phyloP scores from a whole-genome alignment of 2,329 filamentous ascomycete genomes.

The Alternaria sp. region DNA sequence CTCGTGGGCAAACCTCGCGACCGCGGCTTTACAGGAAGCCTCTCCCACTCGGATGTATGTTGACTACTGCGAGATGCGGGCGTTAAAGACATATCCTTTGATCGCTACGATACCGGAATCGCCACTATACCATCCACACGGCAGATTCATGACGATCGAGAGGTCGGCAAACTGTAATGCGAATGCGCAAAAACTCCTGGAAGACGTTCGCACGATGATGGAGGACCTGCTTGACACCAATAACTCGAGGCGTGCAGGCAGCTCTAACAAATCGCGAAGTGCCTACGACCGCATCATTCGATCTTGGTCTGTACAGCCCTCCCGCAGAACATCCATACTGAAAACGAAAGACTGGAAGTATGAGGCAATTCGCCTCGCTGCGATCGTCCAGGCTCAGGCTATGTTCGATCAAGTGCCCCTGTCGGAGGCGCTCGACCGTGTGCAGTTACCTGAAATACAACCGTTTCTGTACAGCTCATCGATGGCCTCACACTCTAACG shows the following conservation, averaged over 20 bases:
- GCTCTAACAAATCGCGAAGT: constrained; percentile 20
- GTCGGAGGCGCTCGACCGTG: constrained; percentile 33
- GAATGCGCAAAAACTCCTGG: constrained; percentile 31
- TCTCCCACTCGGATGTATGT: constrained; percentile 34
- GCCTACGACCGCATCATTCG: constrained; percentile 30
- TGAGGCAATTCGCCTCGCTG: constrained; percentile 44
- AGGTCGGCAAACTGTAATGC: constrained; percentile 22
- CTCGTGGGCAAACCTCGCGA: constrained; percentile 42
- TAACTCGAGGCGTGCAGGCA: constrained; percentile 21
- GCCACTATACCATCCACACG: constrained; percentile 43
- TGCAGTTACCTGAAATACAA: constrained; percentile 2
- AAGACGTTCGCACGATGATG: constrained; percentile 39
- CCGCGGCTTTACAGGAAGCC: constrained; percentile 41
- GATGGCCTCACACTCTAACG: constrained; percentile 16
- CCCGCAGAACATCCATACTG: constrained; percentile 13
- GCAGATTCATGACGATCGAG: constrained; percentile 35
- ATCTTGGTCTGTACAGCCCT: constrained; percentile 22
- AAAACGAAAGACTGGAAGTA: constrained; percentile 39
- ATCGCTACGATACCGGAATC: constrained; percentile 43
- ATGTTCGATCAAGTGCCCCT: constrained; percentile 35
- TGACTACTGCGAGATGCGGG: constrained; percentile 28
- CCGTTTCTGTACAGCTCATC: constrained; percentile 8
- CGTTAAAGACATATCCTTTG: constrained; percentile 19
- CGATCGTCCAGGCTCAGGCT: constrained; percentile 41
- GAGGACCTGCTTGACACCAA: constrained; percentile 36